Evolutionary conservation across 768 basidiomycete species (phyloP).

Genomic region (Boletus sp.): DNA sequence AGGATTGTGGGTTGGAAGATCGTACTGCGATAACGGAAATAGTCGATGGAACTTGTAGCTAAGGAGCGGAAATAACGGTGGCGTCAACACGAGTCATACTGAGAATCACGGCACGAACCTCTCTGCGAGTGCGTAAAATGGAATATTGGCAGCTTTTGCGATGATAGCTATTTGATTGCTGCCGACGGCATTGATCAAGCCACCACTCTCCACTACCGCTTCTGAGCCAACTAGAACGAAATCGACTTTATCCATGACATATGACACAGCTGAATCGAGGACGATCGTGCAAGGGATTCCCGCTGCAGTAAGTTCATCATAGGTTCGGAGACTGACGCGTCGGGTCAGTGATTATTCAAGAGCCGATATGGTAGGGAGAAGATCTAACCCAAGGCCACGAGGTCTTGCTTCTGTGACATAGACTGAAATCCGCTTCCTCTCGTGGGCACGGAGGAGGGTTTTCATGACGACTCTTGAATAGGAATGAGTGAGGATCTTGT

Average conservation of each 20-base stretch:
- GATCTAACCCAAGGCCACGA: conserved; percentile 76
- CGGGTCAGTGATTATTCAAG: conserved; percentile 4
- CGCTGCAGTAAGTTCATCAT: conserved; percentile 79
- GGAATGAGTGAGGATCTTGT: conserved; percentile 92
- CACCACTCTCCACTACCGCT: conserved; percentile 96
- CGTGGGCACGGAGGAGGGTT: conserved; percentile 85
- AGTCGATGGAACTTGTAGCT: conserved; percentile 96
- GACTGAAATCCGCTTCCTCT: conserved; percentile 91
- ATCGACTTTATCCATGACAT: conserved; percentile 95
- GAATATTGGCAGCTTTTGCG: conserved; percentile 90
- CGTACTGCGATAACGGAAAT: conserved; percentile 90
- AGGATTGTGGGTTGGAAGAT: conserved; percentile 80
- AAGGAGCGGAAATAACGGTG: conserved; percentile 21
- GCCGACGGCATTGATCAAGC: conserved; percentile 88
- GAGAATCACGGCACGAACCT: conserved; percentile 49
- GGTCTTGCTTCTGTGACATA: conserved; percentile 97
- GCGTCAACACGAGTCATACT: conserved; percentile 19
- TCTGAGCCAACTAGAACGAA: conserved; percentile 96
- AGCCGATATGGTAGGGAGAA: conserved; percentile 1
- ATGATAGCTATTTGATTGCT: conserved; percentile 97
- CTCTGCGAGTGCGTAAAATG: conserved; percentile 94
- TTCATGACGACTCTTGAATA: conserved; percentile 96
- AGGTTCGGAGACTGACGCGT: conserved; percentile 77
- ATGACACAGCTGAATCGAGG: conserved; percentile 94
- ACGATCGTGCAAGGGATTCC: conserved; percentile 95